Conservation (phyloP, 345 rosid species). For the Aegle marmelos region DNA sequence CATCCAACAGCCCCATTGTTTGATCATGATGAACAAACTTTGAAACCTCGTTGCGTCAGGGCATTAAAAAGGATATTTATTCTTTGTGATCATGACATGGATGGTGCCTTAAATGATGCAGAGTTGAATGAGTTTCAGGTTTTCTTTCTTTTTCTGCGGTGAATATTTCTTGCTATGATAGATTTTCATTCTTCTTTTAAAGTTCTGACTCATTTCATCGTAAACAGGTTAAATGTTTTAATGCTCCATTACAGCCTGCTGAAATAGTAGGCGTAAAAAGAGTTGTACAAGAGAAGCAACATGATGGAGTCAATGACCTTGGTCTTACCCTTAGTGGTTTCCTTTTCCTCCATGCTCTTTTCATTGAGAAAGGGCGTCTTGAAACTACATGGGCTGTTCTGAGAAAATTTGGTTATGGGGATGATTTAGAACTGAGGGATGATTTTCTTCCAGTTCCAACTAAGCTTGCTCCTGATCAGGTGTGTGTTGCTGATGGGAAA, state of each 20-base stretch:
- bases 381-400: slow-evolving; percentile 85
- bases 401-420: slow-evolving; percentile 75
- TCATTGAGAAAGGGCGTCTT: slow-evolving; percentile 74
- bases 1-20: slow-evolving; percentile 78
- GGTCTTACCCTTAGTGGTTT: slow-evolving; percentile 83
- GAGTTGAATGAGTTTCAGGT: slow-evolving; percentile 92
- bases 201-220: slow-evolving; percentile 22
- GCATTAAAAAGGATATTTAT: slow-evolving; percentile 76
- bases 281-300: slow-evolving; percentile 77
- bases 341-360: slow-evolving; percentile 69
- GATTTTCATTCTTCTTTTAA: slow-evolving; percentile 1
- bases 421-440: slow-evolving; percentile 58
- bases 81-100: slow-evolving; percentile 74
- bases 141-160: slow-evolving; percentile 7
- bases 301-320: slow-evolving; percentile 68
- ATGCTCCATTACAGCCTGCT: slow-evolving; percentile 69
- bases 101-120: slow-evolving; percentile 71
- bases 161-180: slow-evolving; percentile 6
- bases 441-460: slow-evolving; percentile 56
- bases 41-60: slow-evolving; percentile 69
- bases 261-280: slow-evolving; percentile 75
- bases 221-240: slow-evolving; percentile 68
- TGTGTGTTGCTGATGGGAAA: slow-evolving; percentile 11
- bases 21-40: slow-evolving; percentile 68
- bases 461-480: slow-evolving; percentile 81